Conservation (phyloP, 345 rosid species). For the Erucastrum elatum region DNA sequence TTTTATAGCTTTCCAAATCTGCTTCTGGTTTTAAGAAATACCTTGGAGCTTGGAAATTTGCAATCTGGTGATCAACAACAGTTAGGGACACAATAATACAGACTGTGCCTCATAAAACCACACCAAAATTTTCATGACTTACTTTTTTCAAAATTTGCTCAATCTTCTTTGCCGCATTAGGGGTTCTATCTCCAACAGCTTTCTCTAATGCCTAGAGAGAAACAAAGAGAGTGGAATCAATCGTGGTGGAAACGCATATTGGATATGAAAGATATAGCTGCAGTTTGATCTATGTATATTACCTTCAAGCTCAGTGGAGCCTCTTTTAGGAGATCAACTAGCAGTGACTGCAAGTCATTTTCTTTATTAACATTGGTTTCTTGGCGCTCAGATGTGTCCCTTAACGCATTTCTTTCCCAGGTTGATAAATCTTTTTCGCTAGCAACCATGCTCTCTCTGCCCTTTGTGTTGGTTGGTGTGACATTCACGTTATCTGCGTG, state of each 20-base stretch:
- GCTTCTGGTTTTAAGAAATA: conserved; percentile 72
- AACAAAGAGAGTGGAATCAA: conserved; percentile 21
- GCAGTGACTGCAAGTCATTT: conserved; percentile 58
- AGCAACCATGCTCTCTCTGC: conserved; percentile 50
- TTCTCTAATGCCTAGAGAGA: conserved; percentile 74
- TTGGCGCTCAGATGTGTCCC: conserved; percentile 52
- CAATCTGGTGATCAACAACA: conserved; percentile 64
- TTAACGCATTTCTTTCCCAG: conserved; percentile 41
- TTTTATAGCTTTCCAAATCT: conserved; percentile 64
- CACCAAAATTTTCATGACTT: conserved; percentile 41
- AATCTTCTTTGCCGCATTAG: conserved; percentile 61
- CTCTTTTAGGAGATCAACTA: conserved; percentile 63
- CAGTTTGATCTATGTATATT: conserved; percentile 30
- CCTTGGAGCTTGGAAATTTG: conserved; percentile 70
- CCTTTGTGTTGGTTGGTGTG: conserved; percentile 42
- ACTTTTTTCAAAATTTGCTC: conserved; percentile 75
- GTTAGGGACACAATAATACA: conserved; percentile 37
- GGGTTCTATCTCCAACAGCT: conserved; percentile 67
- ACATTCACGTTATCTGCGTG: conserved; percentile 46
- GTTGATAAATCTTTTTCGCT: conserved; percentile 56
- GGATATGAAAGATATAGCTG: conserved; percentile 22
- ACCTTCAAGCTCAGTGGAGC: conserved; percentile 90
- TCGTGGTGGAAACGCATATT: background rate
- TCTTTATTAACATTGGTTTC: conserved; percentile 49
- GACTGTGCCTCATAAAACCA: conserved; percentile 24